Conservation (phyloP, 495 filamentous ascomycete species). For the Talaromyces nanjingensis region DNA sequence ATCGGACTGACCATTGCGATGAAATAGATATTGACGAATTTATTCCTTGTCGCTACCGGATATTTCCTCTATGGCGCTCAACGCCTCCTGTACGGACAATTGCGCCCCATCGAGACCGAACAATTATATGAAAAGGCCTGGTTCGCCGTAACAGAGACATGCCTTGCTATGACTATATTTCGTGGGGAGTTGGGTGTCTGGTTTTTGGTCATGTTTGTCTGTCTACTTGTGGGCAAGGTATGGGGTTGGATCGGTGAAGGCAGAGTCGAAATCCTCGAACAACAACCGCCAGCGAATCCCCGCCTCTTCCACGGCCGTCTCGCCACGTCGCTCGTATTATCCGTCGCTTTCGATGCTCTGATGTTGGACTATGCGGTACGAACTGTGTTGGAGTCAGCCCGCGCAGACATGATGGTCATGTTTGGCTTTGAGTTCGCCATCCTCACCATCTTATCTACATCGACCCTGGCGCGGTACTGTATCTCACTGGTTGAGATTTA, state of each 20-base stretch:
- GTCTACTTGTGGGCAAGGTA: slow-evolving; percentile 85
- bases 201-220: slow-evolving; percentile 94
- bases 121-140: slow-evolving; percentile 95
- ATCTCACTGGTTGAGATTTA: slow-evolving; percentile 73
- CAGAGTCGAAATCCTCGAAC: slow-evolving; percentile 87
- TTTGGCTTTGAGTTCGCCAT: slow-evolving; percentile 97
- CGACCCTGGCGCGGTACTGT: slow-evolving; percentile 69
- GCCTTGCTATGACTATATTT: slow-evolving; percentile 98
- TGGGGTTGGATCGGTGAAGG: slow-evolving; percentile 98
- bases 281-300: slow-evolving; percentile 88
- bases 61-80: slow-evolving; percentile 80
- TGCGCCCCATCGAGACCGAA: slow-evolving; percentile 91
- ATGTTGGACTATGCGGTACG: slow-evolving; percentile 74
- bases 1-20: background rate
- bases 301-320: slow-evolving; percentile 82
- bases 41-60: slow-evolving; percentile 69
- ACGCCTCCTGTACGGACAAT: slow-evolving; percentile 80
- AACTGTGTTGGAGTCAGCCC: slow-evolving; percentile 75
- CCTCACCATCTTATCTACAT: slow-evolving; percentile 68
- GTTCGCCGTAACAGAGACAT: slow-evolving; percentile 96
- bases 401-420: slow-evolving; percentile 99
- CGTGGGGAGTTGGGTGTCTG: slow-evolving; percentile 87
- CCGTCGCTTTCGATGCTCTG: slow-evolving; percentile 65
- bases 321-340: slow-evolving; percentile 67
- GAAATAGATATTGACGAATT: slow-evolving; percentile 72